phyloP scores from a whole-genome alignment of 2,329 filamentous ascomycete species.

The Cercospora zeina region DNA sequence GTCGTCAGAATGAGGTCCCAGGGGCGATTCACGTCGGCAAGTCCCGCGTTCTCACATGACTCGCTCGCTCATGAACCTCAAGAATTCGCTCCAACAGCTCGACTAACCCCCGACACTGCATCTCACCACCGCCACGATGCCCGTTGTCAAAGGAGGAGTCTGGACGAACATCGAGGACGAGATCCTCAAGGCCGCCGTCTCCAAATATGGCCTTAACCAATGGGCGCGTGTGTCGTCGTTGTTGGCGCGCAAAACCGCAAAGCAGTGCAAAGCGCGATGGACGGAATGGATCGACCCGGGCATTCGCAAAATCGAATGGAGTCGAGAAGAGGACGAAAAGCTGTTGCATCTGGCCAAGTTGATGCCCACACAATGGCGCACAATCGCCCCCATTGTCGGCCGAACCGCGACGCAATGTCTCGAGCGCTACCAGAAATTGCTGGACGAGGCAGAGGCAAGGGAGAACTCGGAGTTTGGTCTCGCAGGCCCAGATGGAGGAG shows the following conservation, averaged over 20 bases:
- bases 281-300: constrained; percentile 96
- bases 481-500: constrained; percentile 80
- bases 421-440: constrained; percentile 91
- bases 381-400: constrained; percentile 94
- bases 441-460: constrained; percentile 91
- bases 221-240: constrained; percentile 98
- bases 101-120: background rate
- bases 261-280: constrained; percentile 99
- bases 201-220: constrained; percentile 93
- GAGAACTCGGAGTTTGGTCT: constrained; percentile 75
- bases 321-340: constrained; percentile 97
- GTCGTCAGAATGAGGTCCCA: constrained; percentile 12
- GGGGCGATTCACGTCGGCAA: background rate
- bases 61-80: background rate
- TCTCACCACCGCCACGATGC: constrained; percentile 50
- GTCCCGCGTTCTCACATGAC: background rate
- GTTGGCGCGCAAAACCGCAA: constrained; percentile 93
- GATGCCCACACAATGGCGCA: constrained; percentile 99
- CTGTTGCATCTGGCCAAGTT: constrained; percentile 93
- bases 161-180: constrained; percentile 82
- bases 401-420: constrained; percentile 95
- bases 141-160: constrained; percentile 66
- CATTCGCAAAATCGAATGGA: constrained; percentile 99
- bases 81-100: constrained; percentile 10
- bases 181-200: constrained; percentile 92